Evolutionary conservation across 2,329 filamentous ascomycete species (phyloP), one percentile per base, ranked within the genome.

Genomic region (Phoma sp.): DNA sequence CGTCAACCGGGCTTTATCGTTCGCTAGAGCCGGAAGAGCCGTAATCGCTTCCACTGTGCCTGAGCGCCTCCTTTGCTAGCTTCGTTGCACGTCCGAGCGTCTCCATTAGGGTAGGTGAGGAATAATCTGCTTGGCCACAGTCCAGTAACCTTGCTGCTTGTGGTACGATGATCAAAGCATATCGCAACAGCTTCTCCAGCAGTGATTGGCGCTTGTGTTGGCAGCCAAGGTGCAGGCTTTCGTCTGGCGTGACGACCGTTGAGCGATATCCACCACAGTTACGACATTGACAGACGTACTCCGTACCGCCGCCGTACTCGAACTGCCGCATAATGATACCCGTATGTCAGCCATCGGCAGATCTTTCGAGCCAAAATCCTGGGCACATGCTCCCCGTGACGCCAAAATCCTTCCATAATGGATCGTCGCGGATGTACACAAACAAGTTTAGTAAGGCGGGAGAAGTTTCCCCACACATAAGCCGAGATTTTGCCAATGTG

Each of bases 401-500:
- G 36, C 28, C 42, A n/a, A 45, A 49, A 49, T 30, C 14, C 29
- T 33, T 40, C 23, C 21, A 26, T 9, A 9, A 29, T 34, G 51
- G 43, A 28, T 23, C 39, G 48, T 45, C 21, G n/a, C 46, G 51
- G 51, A 40, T 18, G 39, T 43, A 49, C 53, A n/a, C n/a, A n/a
- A 58, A 53, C 51, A 45, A 56, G 32, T 49, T 47, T 36, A 18
- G 40, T 28, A n/a, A 34, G 30, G 28, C 26, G 37, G 54, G 46
- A 29, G 26, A 12, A 20, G 18, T 37, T 49, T 53, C 42, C 46
- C 38, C 23, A 53, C 30, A 46, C 52, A 52, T 58, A 34, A 61
- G 55, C 64, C 64, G 64, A 66, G 47, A 50, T 58, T 54, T 60
- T 49, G 58, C 64, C 61, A 59, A 59, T 47, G 42, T 53, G 30